Base-by-base conservation (phyloP, 2,329 filamentous ascomycete species). In the Onygena corvina region DNA sequence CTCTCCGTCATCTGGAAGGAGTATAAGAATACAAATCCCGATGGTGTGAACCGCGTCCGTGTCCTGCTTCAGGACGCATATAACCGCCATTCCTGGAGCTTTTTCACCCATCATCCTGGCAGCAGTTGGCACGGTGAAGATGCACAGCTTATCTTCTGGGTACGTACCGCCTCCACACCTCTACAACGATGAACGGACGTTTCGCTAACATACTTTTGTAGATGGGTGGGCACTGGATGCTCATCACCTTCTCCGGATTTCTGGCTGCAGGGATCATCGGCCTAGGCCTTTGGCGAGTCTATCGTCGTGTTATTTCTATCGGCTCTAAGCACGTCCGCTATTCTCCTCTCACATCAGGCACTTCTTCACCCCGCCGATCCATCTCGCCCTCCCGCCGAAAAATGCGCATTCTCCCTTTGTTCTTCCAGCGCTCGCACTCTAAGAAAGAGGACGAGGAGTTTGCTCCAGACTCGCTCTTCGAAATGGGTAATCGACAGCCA, bases 1-100 rank as follows among this genome's bases (percentile, higher is more conserved):
- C 67, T 89, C 40, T 85, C 79, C 50, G 76, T 88, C 34, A 76
- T 86, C 52, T 84, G 84, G 81, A 80, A 84, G 60, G 79, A 86
- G 63, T 88, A 84, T 64, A 79, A 80, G 63, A 71, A 74, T 29
- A 58, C 62, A 4, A 58, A 62, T 20, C 63, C 67, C 1, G 58
- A 60, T 36, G 66, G 66, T 38, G 36, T 73, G 66, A 58, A 75
- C n/a, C 72, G 79, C 27, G 74, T 86, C 4, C 71, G 82, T 50
- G 75, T 86, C 42, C 67, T 86, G 48, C 84, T 84, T 74, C 78
- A 76, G 11, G 76, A 80, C 40, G 81, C 85, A 60, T 85, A 85
- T 66, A 81, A 81, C 59, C 72, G 75, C 54, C 73, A 80, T 56
- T 64, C 75, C 0, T 85, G 81, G 81, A 83, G 79, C 56, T 86